Conservation (phyloP, 192 early-diverging fungal species). For the Mycoemilia scoparia region DNA sequence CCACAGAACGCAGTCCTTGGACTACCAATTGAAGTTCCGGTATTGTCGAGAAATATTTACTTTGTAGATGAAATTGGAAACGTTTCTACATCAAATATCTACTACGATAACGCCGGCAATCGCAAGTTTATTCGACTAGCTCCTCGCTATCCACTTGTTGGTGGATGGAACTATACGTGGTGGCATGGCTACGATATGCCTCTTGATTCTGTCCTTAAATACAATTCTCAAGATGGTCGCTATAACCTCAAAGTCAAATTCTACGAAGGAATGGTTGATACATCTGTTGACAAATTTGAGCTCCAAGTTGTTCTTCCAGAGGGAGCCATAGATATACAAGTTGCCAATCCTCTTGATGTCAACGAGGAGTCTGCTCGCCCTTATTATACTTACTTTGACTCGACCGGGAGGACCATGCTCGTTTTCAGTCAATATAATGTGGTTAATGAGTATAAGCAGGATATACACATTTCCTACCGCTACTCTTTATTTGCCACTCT, state of each 20-base stretch:
- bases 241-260: slow-evolving; percentile 56
- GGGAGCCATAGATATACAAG: slow-evolving; percentile 59
- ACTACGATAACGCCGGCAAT: no score
- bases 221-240: slow-evolving; percentile 15
- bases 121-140: slow-evolving; percentile 44
- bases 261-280: slow-evolving; percentile 39
- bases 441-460: slow-evolving; percentile 42
- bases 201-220: slow-evolving; percentile 40
- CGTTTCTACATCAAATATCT: slow-evolving; percentile 76
- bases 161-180: slow-evolving; percentile 97
- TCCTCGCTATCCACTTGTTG: slow-evolving; percentile 86
- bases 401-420: slow-evolving; percentile 69
- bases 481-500: slow-evolving; percentile 23
- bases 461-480: slow-evolving; percentile 38
- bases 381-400: slow-evolving; percentile 74
- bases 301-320: slow-evolving; percentile 77
- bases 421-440: slow-evolving; percentile 50
- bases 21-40: slow-evolving; percentile 38
- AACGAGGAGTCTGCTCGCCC: slow-evolving; percentile 31
- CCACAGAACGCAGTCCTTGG: slow-evolving; percentile 22
- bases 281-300: slow-evolving; percentile 41
- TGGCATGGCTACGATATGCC: slow-evolving; percentile 80
- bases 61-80: slow-evolving; percentile 77
- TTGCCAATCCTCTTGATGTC: slow-evolving; percentile 39
- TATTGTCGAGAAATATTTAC: slow-evolving; percentile 51